Base-by-base conservation (phyloP, 306 rosid species). In the Prunus mume region DNA sequence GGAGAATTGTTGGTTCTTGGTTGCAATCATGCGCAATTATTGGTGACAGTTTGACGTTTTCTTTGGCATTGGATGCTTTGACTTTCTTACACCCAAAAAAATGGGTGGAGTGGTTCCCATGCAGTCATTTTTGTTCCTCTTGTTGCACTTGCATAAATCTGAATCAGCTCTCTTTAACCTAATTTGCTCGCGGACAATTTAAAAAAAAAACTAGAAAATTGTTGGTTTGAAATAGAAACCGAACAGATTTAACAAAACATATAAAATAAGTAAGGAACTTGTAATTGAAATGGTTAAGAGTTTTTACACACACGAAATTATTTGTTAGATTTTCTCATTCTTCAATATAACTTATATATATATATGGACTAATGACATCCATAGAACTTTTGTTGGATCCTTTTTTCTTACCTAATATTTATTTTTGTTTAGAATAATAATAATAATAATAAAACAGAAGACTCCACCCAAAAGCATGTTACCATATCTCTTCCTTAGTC, bases 1-100 rank as follows among this genome's bases (percentile, higher is more conserved):
- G 61, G 73, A 60, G 76, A 78, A 70, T 80, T 71, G 66, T 78
- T 72, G 80, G 85, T 80, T 66, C 82, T 82, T 78, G 73, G 82
- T 72, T 74, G 79, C 22, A 70, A 74, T 80, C 41, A 50, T 82
- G 88, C 95, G 94, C 87, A 81, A 89, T 87, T 83, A 83, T 84
- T 86, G 97, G 82, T 34, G 52, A 60, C 55, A 22, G 58, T 83
- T 90, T 86, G 95, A 91, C 96, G 46, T 79, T 82, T 85, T 87
- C 90, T 47, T 78, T 80, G 87, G 79, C 71, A 71, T 75, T 38
- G 73, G 55, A 56, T 68, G 19, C 47, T 78, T 65, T 32, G 78
- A 46, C 71, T 70, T 72, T 77, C 47, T 18, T 32, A 34, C 69
- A 49, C 15, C 28, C n/a, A 55, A 69, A 15, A 30, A 20, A 24